Conservation (phyloP, 2,329 filamentous ascomycete genomes). For the Cadophora malorum region DNA sequence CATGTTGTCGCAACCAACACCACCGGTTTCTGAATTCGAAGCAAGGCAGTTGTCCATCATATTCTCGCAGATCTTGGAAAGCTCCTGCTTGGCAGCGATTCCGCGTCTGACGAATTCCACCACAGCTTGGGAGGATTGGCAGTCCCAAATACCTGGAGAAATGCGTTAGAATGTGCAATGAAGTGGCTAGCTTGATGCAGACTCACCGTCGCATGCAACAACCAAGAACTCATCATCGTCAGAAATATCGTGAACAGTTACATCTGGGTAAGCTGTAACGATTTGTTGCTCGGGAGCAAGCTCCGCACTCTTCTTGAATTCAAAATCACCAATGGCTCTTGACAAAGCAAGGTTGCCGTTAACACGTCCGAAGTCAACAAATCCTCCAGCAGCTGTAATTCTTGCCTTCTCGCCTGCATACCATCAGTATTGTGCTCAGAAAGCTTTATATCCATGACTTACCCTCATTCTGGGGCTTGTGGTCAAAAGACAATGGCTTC, state of each 20-base stretch:
- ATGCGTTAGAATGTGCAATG: conserved; percentile 31
- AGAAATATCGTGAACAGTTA: conserved; percentile 86
- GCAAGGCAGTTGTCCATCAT: conserved; percentile 99
- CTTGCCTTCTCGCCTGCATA: conserved; percentile 86
- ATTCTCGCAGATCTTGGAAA: conserved; percentile 97
- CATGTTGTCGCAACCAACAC: conserved; percentile 99
- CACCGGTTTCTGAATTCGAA: conserved; percentile 96
- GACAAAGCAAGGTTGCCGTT: conserved; percentile 98
- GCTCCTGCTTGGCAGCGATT: conserved; percentile 93
- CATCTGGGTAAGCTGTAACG: conserved; percentile 95
- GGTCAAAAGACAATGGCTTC: conserved; percentile 98
- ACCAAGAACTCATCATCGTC: conserved; percentile 97
- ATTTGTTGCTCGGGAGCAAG: conserved; percentile 98
- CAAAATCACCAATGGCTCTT: conserved; percentile 97
- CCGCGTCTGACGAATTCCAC: conserved; percentile 96
- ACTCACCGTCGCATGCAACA: conserved; percentile 87
- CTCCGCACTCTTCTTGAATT: conserved; percentile 99
- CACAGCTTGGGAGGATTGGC: conserved; percentile 96
- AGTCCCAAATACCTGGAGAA: conserved; percentile 93
- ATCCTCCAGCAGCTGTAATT: conserved; percentile 94
- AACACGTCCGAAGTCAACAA: conserved; percentile 97
- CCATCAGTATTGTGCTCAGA: conserved; percentile 38
- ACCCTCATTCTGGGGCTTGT: conserved; percentile 99
- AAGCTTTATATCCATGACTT: conserved; percentile 22
- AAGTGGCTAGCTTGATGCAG: not conserved